phyloP scores from a whole-genome alignment of 805 yeast species.

The Barnettozyma wickerhamii region DNA sequence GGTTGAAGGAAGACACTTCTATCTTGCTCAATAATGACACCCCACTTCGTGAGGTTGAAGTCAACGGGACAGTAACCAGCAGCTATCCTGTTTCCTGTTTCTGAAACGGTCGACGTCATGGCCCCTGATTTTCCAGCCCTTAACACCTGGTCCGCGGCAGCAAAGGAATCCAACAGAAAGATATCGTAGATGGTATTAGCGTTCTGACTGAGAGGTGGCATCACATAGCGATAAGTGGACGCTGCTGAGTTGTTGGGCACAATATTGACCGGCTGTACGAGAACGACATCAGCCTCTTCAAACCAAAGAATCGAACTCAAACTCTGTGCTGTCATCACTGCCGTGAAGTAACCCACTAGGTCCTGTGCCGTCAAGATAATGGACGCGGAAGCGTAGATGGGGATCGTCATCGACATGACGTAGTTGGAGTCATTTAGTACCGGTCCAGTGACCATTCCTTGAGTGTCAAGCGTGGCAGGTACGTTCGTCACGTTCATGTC shows the following conservation, averaged over 20 bases:
- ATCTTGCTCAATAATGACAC: slow-evolving; percentile 66
- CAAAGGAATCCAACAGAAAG: slow-evolving; percentile 27
- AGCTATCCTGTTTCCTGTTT: slow-evolving; percentile 40
- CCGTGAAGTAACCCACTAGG: slow-evolving; percentile 67
- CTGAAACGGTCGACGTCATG: slow-evolving; percentile 32
- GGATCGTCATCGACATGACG: slow-evolving; percentile 72
- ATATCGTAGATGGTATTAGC: slow-evolving; percentile 14
- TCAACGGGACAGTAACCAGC: slow-evolving; percentile 50
- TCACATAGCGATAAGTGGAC: slow-evolving; percentile 37
- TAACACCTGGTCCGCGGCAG: slow-evolving; percentile 34
- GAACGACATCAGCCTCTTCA: slow-evolving; percentile 30
- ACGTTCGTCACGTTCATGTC: slow-evolving; percentile 40
- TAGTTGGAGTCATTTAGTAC: slow-evolving; percentile 39
- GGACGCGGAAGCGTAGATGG: slow-evolving; percentile 71
- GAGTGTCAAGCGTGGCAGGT: slow-evolving; percentile 34
- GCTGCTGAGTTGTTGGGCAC: slow-evolving; percentile 23
- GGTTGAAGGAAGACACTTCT: slow-evolving; percentile 59
- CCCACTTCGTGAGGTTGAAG: slow-evolving; percentile 53
- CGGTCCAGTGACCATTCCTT: slow-evolving; percentile 68
- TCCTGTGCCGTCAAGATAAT: slow-evolving; percentile 45
- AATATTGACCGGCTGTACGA: slow-evolving; percentile 16
- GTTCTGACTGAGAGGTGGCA: slow-evolving; percentile 28
- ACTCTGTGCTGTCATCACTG: slow-evolving; percentile 45
- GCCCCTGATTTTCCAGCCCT: slow-evolving; percentile 38
- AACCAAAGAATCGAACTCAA: slow-evolving; percentile 36